Conservation (phyloP, 768 basidiomycete species). For the Calocera viscosa region DNA sequence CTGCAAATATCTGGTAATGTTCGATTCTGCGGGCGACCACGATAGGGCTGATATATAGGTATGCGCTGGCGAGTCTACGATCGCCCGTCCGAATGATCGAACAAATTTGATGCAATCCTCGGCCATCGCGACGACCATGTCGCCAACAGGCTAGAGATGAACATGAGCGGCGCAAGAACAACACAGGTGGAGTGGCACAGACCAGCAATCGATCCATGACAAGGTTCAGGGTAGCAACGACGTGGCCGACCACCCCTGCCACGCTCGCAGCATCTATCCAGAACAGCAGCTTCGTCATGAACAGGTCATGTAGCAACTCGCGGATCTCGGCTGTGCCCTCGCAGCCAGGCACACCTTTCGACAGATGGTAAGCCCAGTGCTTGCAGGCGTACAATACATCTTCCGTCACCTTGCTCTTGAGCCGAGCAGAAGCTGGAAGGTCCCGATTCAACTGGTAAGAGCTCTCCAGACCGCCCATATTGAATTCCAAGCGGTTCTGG, state of each 20-base stretch:
- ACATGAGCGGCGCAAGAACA: background rate
- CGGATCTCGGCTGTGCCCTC: background rate
- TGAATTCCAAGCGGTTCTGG: background rate
- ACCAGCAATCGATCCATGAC: background rate
- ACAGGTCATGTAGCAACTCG: background rate
- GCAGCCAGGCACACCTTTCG: background rate
- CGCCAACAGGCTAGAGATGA: background rate
- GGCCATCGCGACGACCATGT: background rate
- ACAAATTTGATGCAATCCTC: background rate
- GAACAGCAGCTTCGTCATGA: background rate
- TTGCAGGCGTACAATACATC: conserved; percentile 3
- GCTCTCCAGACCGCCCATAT: background rate
- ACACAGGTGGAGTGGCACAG: background rate
- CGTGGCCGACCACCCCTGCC: background rate
- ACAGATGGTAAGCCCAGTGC: conserved; percentile 5
- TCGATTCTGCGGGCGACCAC: background rate
- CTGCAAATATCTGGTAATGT: background rate
- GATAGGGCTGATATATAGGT: background rate
- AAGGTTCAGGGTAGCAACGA: background rate
- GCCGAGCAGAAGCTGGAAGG: background rate
- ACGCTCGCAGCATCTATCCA: background rate
- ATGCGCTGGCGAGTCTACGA: background rate
- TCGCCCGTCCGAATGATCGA: background rate
- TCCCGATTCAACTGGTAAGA: background rate
- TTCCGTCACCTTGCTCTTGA: background rate